Evolutionary conservation across 2,329 filamentous ascomycete genomes (phyloP).

Genomic region (Gnomoniopsis sp.): DNA sequence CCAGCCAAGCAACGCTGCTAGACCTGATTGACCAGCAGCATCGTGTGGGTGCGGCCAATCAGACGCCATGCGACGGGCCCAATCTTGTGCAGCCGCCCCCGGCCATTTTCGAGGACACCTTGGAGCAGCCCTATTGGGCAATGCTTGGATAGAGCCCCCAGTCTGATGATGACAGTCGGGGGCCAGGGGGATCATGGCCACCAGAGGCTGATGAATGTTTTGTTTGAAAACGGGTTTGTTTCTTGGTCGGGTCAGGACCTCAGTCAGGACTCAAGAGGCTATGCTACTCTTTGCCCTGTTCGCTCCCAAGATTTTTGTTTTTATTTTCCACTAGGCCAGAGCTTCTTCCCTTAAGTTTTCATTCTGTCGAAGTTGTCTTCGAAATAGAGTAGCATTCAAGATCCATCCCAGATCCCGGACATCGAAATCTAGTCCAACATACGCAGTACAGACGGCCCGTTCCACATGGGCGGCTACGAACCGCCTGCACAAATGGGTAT

Average conservation of each 20-base stretch:
- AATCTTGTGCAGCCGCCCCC: constrained; percentile 16
- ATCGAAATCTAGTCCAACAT: not conserved
- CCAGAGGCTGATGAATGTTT: constrained; percentile 9
- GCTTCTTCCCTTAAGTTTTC: not conserved
- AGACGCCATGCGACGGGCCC: constrained; percentile 10
- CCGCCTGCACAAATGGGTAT: constrained; percentile 13
- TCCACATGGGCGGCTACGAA: constrained; percentile 16
- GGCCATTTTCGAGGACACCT: constrained; percentile 1
- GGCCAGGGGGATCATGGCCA: constrained; percentile 4
- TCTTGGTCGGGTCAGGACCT: not conserved
- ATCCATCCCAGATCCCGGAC: constrained; percentile 9
- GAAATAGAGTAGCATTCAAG: no score
- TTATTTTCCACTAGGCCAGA: not conserved
- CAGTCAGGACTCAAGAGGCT: not conserved
- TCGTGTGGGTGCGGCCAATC: constrained; percentile 13
- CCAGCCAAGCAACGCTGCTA: constrained; percentile 5
- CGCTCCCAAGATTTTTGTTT: constrained; percentile 2
- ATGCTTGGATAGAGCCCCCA: constrained; percentile 3
- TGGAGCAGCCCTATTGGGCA: constrained; percentile 12
- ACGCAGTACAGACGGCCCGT: not conserved
- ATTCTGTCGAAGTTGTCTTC: not conserved
- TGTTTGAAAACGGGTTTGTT: constrained; percentile 15
- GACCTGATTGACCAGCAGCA: constrained; percentile 14
- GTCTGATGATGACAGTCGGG: not conserved
- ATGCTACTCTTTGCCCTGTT: not conserved